Evolutionary conservation across 805 yeast species (phyloP).

Genomic region (Torulaspora microellipsoides): DNA sequence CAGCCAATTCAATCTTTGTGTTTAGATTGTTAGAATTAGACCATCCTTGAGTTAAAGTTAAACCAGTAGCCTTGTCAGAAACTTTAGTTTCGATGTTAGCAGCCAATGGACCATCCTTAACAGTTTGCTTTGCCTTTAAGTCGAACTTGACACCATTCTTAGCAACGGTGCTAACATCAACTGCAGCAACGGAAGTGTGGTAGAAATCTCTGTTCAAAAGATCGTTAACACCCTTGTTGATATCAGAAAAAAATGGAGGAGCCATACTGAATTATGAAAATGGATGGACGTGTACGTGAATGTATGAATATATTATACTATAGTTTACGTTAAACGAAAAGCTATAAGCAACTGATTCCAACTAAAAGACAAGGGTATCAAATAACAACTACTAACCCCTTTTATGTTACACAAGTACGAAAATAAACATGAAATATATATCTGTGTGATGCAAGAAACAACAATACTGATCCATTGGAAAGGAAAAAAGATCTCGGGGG

Average conservation of each 20-base stretch:
- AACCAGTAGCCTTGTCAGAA: conserved; percentile 87
- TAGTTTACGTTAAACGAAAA: no score
- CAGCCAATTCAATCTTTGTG: conserved; percentile 90
- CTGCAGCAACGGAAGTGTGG: conserved; percentile 82
- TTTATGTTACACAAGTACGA: no score
- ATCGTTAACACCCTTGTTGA: conserved; percentile 88
- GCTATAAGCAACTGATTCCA: no score
- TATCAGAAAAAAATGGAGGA: conserved; percentile 89
- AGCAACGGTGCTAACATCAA: conserved; percentile 88
- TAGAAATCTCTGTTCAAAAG: conserved; percentile 87
- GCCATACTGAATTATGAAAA: conserved; percentile 45
- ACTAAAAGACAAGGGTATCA: no score
- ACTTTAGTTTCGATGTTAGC: conserved; percentile 89
- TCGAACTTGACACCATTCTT: conserved; percentile 96
- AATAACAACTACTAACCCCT: no score
- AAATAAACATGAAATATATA: no score
- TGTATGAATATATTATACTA: conserved; percentile 4
- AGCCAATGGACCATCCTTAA: conserved; percentile 74
- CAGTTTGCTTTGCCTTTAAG: conserved; percentile 82
- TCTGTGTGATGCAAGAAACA: no score
- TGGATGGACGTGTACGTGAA: background rate
- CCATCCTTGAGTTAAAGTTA: conserved; percentile 97
- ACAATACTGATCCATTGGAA: no score
- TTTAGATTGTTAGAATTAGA: conserved; percentile 85
- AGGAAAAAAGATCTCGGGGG: no score